Conservation (phyloP, 345 rosid species). For the Stellera chamaejasme region DNA sequence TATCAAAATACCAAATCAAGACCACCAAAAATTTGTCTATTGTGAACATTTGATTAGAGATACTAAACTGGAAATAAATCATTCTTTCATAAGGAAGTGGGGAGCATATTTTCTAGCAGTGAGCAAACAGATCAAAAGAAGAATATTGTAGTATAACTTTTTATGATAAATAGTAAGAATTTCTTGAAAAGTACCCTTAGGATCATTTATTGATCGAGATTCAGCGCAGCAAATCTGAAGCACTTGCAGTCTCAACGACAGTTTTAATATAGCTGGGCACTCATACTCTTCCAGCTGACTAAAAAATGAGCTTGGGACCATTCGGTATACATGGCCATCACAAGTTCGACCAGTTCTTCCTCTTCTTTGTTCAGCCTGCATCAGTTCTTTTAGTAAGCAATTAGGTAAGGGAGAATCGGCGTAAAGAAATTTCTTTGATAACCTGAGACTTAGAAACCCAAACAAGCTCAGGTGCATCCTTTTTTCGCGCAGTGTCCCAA, state of each 20-base stretch:
- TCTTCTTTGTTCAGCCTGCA: constrained; percentile 87
- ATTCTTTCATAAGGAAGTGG: too few relatives aligned
- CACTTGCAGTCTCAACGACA: constrained; percentile 82
- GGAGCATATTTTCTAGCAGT: too few relatives aligned
- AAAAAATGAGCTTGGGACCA: constrained; percentile 77
- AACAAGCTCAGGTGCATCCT: constrained; percentile 62
- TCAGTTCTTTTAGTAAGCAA: constrained; percentile 15
- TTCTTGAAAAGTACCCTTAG: constrained; percentile 47
- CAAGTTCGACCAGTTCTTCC: constrained; percentile 98
- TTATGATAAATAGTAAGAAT: constrained; percentile 2
- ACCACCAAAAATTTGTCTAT: too few relatives aligned
- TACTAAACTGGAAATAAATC: too few relatives aligned
- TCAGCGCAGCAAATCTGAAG: constrained; percentile 80
- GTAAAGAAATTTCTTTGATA: constrained; percentile 12
- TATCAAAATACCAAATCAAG: too few relatives aligned
- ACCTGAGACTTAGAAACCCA: constrained; percentile 98
- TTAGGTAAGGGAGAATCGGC: constrained; percentile 4
- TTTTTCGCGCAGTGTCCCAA: constrained; percentile 62
- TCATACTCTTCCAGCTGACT: constrained; percentile 57
- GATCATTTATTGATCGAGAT: constrained; percentile 73
- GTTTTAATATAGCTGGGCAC: constrained; percentile 59
- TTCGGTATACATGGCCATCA: constrained; percentile 84
- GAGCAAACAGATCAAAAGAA: too few relatives aligned
- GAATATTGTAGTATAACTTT: background rate
- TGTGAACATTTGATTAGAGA: too few relatives aligned